Base-by-base conservation (phyloP, 1,284 basidiomycete genomes). In the Meripilus lineatus region DNA sequence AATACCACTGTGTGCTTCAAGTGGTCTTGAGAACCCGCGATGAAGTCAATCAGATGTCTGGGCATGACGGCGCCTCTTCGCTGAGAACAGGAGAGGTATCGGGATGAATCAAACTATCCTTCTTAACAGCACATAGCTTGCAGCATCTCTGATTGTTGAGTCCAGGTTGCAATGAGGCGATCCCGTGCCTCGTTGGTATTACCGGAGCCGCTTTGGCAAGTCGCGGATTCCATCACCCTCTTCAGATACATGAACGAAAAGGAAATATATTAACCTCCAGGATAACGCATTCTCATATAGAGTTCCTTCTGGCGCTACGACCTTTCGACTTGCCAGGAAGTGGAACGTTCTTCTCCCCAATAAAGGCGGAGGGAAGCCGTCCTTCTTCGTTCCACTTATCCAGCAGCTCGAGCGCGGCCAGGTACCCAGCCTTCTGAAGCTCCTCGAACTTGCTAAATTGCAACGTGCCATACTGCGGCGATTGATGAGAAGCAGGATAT, bases 381-480 rank as follows among this genome's bases (percentile, higher is more conserved):
- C 89, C 91, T 54, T 93, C 86, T 13, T 82, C 79, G 38, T 89
- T 84, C 79, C 92, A 89, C 50, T 85, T 79, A 44, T 80, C 75
- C 32, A 99, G 63, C 49, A 88, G 77, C 44, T 83, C 74, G 51
- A 84, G 67, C 0, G 89, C 84, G 1, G 89, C 85, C 6, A 75
- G 63, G 58, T 94, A 89, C 0, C 96, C 95, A 57, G 85, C 84
- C 53, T 81, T 78, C 57, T 87, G 76, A 32, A 99, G 87, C 57
- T 91, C 85, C 52, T 89, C 87, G 53, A 84, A 91, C 62, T 88
- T 88, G 40, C 74, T 67, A 54, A 88, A 90, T 60, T 89, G 85
- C 23, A 91, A 68, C 5, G 85, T 89, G 3, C 85, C 84, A 50
- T 83, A 90, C 85, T 89, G 51, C 26, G 48, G 14, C 44, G 35